Evolutionary conservation across 2,329 filamentous ascomycete genomes (phyloP).

Genomic region (Shiraia bambusicola): DNA sequence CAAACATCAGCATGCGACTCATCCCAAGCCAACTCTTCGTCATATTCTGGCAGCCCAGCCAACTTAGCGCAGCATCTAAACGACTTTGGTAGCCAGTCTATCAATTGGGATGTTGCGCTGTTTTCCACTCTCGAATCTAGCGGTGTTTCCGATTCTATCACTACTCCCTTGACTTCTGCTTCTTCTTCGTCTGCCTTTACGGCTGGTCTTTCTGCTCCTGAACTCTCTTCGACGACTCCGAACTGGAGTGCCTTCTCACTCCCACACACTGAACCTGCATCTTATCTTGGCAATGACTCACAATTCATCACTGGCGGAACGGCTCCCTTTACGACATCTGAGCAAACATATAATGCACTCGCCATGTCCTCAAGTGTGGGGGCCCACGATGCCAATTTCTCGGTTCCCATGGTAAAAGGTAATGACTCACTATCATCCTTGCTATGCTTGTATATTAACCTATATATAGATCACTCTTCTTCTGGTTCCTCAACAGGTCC

Average conservation of each 20-base stretch:
- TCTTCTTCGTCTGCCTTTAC: slow-evolving; percentile 27
- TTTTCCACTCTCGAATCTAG: slow-evolving; percentile 27
- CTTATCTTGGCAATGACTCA: slow-evolving; percentile 14
- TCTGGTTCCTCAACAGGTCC: slow-evolving; percentile 32
- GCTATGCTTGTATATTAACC: slow-evolving; percentile 11
- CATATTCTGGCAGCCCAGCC: slow-evolving; percentile 33
- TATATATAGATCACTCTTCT: slow-evolving; percentile 22
- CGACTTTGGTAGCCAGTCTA: slow-evolving; percentile 28
- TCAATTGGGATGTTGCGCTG: slow-evolving; percentile 34
- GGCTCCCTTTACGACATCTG: slow-evolving; percentile 13
- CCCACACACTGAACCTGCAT: slow-evolving; percentile 24
- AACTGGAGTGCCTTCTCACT: slow-evolving; percentile 1
- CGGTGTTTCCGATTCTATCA: slow-evolving; percentile 20
- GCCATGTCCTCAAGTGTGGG: slow-evolving; percentile 21
- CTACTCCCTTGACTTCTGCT: slow-evolving; percentile 24
- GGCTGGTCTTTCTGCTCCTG: slow-evolving; percentile 15
- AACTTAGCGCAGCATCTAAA: slow-evolving; percentile 18
- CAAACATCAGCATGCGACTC: slow-evolving; percentile 23
- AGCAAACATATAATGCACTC: slow-evolving; percentile 14
- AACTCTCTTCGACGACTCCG: slow-evolving; percentile 16
- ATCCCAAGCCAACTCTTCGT: slow-evolving; percentile 17
- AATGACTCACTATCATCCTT: neutral
- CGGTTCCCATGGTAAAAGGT: slow-evolving; percentile 32
- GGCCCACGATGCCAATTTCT: slow-evolving; percentile 18
- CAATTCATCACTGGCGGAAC: slow-evolving; percentile 19